Base-by-base conservation (phyloP, 495 filamentous ascomycete genomes). In the Hypoxylon crocopeplum region DNA sequence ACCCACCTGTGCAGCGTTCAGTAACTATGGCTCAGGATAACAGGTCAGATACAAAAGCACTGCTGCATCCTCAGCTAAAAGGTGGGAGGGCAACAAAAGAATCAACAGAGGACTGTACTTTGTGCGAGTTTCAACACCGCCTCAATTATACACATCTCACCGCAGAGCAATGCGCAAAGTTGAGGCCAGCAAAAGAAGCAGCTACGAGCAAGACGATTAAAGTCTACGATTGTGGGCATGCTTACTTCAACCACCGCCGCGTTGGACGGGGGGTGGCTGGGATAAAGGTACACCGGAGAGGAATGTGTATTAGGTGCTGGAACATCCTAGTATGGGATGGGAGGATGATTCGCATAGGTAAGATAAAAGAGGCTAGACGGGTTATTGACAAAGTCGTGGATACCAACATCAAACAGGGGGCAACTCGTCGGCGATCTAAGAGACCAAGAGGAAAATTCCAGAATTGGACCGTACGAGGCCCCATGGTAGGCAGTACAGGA, bases 221-320 rank as follows among this genome's bases (percentile, higher is more conserved):
- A 24, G 16, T 44, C 25, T 57, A 63, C 27, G 40, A 53, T 7
- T 63, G 59, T 37, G 53, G 59, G 5, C 59, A 63, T 39, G 15
- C 29, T 5, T 53, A n/a, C 11, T 29, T 6, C 13, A 27, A 38
- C 44, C 1, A 25, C 0, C 16, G 11, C 33, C 40, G 32, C 7
- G 13, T 52, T 4, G 45, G 16, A 21, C 8, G 17, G 6, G 27
- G 22, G 12, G 17, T 5, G 4, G 1, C 1, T 2, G 33, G 16
- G 4, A 25, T 1, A 16, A 56, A 13, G 11, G 42, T 2, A 13
- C 37, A 36, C 29, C 7, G 15, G 17, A 42, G 32, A 3, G 59
- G 53, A 5, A 42, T 57, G 48, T 63, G 59, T 44, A 37, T n/a
- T 5, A 10, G 15, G 15, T 63, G 59, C 29, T 48, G 41, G 48